These are phyloP conservation scores for Ascochyta rabiei DNA, from an alignment of 2,329 filamentous ascomycete species.

Conservation along the genomic window DNA sequence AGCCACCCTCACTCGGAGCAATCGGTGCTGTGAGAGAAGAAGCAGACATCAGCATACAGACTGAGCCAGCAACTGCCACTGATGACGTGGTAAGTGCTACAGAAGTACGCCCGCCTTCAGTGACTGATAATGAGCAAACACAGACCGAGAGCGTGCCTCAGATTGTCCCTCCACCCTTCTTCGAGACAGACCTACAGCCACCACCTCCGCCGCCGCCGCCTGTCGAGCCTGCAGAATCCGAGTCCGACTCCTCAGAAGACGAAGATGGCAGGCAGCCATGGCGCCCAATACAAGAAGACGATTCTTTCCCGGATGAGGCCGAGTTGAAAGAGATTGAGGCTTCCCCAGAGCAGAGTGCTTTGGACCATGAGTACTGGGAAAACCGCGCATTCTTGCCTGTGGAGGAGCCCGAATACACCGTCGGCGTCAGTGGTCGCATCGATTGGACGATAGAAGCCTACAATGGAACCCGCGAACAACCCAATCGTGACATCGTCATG, in stretches of 20 bases:
- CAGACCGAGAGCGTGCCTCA: slow-evolving; percentile 23
- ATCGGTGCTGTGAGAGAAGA: slow-evolving; percentile 17
- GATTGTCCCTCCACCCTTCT: slow-evolving; percentile 30
- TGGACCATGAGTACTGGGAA: slow-evolving; percentile 65
- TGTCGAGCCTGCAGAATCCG: slow-evolving; percentile 35
- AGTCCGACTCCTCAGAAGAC: slow-evolving; percentile 44
- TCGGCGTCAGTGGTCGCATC: slow-evolving; percentile 61
- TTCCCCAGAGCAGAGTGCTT: slow-evolving; percentile 59
- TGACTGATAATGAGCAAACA: slow-evolving; percentile 21
- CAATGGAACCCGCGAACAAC: slow-evolving; percentile 65
- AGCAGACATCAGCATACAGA: slow-evolving; percentile 15
- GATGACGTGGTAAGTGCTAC: slow-evolving; percentile 24
- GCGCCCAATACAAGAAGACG: slow-evolving; percentile 63
- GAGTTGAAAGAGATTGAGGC: slow-evolving; percentile 64
- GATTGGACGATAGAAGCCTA: slow-evolving; percentile 65
- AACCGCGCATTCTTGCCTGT: slow-evolving; percentile 61
- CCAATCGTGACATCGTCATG: slow-evolving; percentile 64
- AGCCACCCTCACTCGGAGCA: slow-evolving; percentile 24
- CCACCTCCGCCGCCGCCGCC: slow-evolving; percentile 43
- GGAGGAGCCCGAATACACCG: slow-evolving; percentile 63
- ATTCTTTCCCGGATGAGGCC: slow-evolving; percentile 60
- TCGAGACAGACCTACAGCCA: slow-evolving; percentile 32
- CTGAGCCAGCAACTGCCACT: slow-evolving; percentile 3
- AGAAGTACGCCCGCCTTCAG: background rate
- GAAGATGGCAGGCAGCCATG: slow-evolving; percentile 52